phyloP scores from a whole-genome alignment of 164 flowering plant genomes.

The Annona squamosa region DNA sequence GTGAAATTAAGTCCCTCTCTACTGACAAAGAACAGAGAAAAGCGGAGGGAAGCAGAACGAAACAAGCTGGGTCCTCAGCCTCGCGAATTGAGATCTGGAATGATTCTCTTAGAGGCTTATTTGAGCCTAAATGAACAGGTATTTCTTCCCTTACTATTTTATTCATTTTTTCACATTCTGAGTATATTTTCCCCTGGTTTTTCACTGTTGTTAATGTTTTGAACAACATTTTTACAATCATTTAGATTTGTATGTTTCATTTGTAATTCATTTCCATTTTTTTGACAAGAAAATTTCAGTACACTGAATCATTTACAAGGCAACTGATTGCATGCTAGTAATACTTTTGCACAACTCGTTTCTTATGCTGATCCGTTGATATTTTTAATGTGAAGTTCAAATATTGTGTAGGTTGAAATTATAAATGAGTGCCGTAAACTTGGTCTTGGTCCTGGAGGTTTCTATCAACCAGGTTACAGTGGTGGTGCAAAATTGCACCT shows the following conservation, averaged over 20 bases:
- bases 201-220: no score
- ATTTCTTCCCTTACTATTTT: not conserved
- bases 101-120: conserved; percentile 51
- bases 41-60: conserved; percentile 23
- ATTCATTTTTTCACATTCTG: not conserved
- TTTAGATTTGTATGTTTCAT: not conserved
- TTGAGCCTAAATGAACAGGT: conserved; percentile 53
- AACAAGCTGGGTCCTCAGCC: conserved; percentile 11
- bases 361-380: not conserved
- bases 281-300: not conserved
- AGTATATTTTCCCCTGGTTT: not conserved
- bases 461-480: conserved; percentile 67
- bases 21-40: conserved; percentile 36
- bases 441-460: conserved; percentile 72
- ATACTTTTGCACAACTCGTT: not conserved
- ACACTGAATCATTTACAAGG: no score
- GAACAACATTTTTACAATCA: no score
- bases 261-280: no score
- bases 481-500: conserved; percentile 48
- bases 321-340: not conserved
- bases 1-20: conserved; percentile 36
- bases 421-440: conserved; percentile 45
- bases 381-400: not conserved
- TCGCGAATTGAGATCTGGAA: conserved; percentile 43
- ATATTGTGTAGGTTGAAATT: conserved; percentile 38